phyloP scores from a whole-genome alignment of 176 grass and related monocot genomes.

The Melocanna baccifera region DNA sequence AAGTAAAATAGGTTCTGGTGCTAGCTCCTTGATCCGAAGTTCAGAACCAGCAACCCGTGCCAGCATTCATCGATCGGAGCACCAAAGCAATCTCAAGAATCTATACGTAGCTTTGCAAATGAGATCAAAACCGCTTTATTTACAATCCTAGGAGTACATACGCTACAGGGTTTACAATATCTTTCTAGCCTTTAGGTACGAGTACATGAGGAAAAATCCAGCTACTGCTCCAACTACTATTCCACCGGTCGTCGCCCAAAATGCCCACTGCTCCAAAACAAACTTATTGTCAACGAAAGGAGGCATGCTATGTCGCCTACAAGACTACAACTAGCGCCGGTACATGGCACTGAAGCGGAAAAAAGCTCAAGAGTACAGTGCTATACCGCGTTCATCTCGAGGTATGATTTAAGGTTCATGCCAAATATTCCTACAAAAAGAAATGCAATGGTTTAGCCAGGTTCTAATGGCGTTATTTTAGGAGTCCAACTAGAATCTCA shows the following conservation, averaged over 20 bases:
- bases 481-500: neutral
- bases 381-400: slow-evolving; percentile 76
- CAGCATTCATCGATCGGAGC: neutral
- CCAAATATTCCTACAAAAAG: slow-evolving; percentile 83
- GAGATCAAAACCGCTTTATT: slow-evolving; percentile 44
- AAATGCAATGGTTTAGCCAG: neutral
- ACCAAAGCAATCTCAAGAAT: neutral
- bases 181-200: slow-evolving; percentile 74
- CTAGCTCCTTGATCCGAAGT: neutral
- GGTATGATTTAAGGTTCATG: slow-evolving; percentile 91
- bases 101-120: too few relatives aligned
- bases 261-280: slow-evolving; percentile 71
- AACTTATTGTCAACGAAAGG: slow-evolving; percentile 19
- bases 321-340: neutral
- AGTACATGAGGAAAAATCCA: slow-evolving; percentile 80
- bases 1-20: neutral
- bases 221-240: slow-evolving; percentile 79
- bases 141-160: slow-evolving; percentile 33
- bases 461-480: neutral
- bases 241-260: slow-evolving; percentile 85
- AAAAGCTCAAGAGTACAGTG: slow-evolving; percentile 6
- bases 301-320: neutral
- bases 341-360: slow-evolving; percentile 14
- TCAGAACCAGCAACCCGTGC: neutral
- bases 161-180: slow-evolving; percentile 55